A percentile compares a stretch with the other conserved stretches of the same genome.
Evolutionary conservation across 1,284 basidiomycete species (phyloP).

Genomic region (Tranzscheliella williamsii): DNA sequence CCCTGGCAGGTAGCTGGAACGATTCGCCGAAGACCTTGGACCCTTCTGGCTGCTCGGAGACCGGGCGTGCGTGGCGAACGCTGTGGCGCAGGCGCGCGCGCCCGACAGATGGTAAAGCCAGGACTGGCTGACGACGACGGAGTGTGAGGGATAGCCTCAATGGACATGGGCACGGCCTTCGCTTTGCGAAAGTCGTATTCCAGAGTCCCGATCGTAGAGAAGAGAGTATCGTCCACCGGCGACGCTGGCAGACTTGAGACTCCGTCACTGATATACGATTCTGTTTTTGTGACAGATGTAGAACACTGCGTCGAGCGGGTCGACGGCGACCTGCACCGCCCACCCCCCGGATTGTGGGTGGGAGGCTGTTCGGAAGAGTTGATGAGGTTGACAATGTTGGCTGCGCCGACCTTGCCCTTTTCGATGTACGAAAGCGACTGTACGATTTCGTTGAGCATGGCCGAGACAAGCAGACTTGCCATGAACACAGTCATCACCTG

Average conservation of each 20-base stretch:
- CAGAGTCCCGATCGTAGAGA: slow-evolving; percentile 7
- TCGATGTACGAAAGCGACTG: slow-evolving; percentile 76
- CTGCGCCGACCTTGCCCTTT: slow-evolving; percentile 84
- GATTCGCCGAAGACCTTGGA: slow-evolving; percentile 35
- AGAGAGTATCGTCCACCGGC: neutral
- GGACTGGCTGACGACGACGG: neutral
- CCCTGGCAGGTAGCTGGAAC: slow-evolving; percentile 64
- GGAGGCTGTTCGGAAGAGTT: slow-evolving; percentile 51
- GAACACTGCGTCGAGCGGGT: too few relatives aligned
- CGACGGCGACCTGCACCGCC: too few relatives aligned
- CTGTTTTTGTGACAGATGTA: too few relatives aligned
- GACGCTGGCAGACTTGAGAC: neutral
- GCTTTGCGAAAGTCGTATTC: slow-evolving; percentile 21
- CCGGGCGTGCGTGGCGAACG: slow-evolving; percentile 1
- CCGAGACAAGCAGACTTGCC: slow-evolving; percentile 87
- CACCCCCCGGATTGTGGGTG: neutral
- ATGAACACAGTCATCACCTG: slow-evolving; percentile 94
- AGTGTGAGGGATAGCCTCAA: slow-evolving; percentile 27
- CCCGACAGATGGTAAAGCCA: neutral
- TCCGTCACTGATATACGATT: too few relatives aligned
- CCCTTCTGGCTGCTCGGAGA: too few relatives aligned
- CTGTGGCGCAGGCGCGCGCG: neutral
- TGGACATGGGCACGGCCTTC: slow-evolving; percentile 37
- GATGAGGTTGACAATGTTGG: slow-evolving; percentile 71
- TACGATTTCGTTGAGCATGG: slow-evolving; percentile 81